Evolutionary conservation across 768 basidiomycete species (phyloP).

Genomic region (Russula brevipes): DNA sequence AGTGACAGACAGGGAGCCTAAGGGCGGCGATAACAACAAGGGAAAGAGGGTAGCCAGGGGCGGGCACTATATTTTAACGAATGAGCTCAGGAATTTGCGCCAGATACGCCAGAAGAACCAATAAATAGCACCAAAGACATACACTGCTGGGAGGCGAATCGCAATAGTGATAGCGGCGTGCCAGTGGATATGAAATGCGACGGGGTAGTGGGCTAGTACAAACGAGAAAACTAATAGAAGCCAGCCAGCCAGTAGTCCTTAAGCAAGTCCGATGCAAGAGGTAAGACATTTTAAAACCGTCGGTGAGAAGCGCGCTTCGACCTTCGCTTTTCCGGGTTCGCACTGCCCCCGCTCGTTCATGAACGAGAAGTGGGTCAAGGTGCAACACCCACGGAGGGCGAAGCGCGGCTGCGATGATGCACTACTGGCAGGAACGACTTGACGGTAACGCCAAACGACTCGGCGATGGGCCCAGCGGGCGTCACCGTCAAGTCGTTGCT

Average conservation of each 20-base stretch:
- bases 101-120: no score
- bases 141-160: neutral
- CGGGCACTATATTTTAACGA: no score
- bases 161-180: neutral
- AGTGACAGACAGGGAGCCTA: no score
- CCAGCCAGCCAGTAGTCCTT: neutral
- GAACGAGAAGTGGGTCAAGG: neutral
- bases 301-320: neutral
- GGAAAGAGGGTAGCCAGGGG: neutral
- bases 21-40: neutral
- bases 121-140: neutral
- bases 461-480: neutral
- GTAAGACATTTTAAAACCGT: neutral
- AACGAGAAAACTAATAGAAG: neutral
- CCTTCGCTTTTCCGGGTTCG: neutral
- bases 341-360: constrained; percentile 1
- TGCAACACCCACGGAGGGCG: neutral
- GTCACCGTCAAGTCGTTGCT: constrained; percentile 29
- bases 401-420: neutral
- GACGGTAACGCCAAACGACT: no score
- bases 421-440: neutral
- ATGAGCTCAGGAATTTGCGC: no score
- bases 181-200: neutral
- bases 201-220: neutral
- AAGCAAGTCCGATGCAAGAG: neutral